Evolutionary conservation across 345 rosid genomes (phyloP), one percentile per base, ranked within the genome.

Genomic region (Jatropha curcas): DNA sequence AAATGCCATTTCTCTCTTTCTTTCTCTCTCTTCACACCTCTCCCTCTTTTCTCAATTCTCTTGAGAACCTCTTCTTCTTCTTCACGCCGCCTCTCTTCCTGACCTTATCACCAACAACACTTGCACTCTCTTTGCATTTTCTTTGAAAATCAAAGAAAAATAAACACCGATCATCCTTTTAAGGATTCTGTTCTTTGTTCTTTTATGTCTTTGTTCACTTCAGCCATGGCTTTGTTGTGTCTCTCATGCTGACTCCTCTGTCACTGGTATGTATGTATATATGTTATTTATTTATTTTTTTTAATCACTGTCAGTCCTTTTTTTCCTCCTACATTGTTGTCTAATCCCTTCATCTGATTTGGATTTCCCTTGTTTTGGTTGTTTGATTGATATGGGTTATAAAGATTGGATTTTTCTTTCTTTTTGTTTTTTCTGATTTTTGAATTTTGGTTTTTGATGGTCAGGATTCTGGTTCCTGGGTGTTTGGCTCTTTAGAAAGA

Each of bases 31-130:
- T 58, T 11, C 22, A 60, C n/a, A 30, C 34, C 67, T 65, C 48
- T 19, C 12, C 14, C 33, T 45, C 51, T 2, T 10, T n/a, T 48
- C 34, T 34, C 27, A 13, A 41, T 39, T 19, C 66, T 62, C 46
- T 35, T 11, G 2, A 74, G 41, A 77, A 57, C 75, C 68, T 74
- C 86, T 78, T 82, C 93, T 85, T 77, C 93, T 80, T 63, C 87
- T 80, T 80, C 84, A 86, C 89, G 93, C 91, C 87, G 88, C 88
- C 93, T 86, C 87, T 79, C 83, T 75, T 50, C 56, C 76, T 67
- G 45, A 59, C 8, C 75, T 58, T 60, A 65, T 64, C 82, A 39
- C 30, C 76, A 74, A 55, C 22, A 63, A 77, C 80, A 68, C 76
- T 59, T 71, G n/a, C 84, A 74, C 84, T 84, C 76, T 76, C 82